phyloP scores from a whole-genome alignment of 2,329 filamentous ascomycete genomes.

The Neurospora sp. region DNA sequence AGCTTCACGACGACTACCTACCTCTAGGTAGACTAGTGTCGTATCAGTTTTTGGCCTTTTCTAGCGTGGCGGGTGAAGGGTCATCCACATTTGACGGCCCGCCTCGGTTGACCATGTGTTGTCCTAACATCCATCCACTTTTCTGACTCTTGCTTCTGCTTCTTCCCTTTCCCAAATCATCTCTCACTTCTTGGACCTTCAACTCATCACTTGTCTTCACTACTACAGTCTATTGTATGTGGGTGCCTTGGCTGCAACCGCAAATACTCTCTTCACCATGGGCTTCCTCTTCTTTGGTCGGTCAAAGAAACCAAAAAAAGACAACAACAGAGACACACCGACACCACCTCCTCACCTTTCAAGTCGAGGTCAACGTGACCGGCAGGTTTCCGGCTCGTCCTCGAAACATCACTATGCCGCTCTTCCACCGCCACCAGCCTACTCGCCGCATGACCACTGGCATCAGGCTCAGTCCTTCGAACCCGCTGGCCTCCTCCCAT shows the following conservation, averaged over 20 bases:
- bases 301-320: slow-evolving; percentile 19
- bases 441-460: slow-evolving; percentile 4
- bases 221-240: background rate
- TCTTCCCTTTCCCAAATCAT: background rate
- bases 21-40: background rate
- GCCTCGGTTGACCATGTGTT: background rate
- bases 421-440: slow-evolving; percentile 4
- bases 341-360: background rate
- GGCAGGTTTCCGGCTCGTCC: background rate
- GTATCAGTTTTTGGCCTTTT: background rate
- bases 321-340: slow-evolving; percentile 3
- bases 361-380: background rate
- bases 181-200: background rate
- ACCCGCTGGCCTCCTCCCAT: slow-evolving; percentile 19
- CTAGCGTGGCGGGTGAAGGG: background rate
- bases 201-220: background rate
- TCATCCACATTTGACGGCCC: background rate
- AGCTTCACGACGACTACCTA: background rate
- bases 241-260: background rate
- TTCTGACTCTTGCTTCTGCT: background rate
- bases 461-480: slow-evolving; percentile 12
- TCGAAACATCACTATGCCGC: background rate
- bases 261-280: slow-evolving; percentile 12
- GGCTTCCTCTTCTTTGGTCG: slow-evolving; percentile 19
- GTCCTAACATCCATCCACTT: background rate